Conservation (phyloP, 108 stramenopile genomes). For the Stephanodiscus minutulus region DNA sequence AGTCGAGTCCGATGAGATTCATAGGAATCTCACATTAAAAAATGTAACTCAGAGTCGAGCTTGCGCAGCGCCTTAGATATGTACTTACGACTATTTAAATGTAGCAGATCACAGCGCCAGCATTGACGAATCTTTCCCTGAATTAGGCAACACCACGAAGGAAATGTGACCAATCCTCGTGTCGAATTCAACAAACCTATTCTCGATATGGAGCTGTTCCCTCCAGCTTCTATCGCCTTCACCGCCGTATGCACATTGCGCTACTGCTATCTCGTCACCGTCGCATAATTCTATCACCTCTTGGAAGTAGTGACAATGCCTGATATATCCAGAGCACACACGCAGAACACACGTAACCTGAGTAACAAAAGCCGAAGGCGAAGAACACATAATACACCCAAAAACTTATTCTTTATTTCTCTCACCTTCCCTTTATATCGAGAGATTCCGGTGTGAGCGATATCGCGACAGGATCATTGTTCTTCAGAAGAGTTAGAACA, state of each 20-base stretch:
- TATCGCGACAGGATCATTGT: slow-evolving; percentile 39
- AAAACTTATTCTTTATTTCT: not conserved
- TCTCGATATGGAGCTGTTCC: slow-evolving; percentile 27
- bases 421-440: slow-evolving; percentile 40
- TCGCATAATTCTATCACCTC: slow-evolving; percentile 38
- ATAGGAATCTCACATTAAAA: too few species aligned
- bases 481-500: slow-evolving; percentile 29
- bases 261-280: slow-evolving; percentile 44
- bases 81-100: not conserved
- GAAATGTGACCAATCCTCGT: slow-evolving; percentile 45
- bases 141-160: slow-evolving; percentile 33
- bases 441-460: slow-evolving; percentile 48
- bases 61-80: not conserved
- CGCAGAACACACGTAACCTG: not conserved
- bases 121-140: not conserved
- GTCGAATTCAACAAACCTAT: slow-evolving; percentile 41
- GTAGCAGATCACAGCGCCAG: not conserved
- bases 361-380: not conserved
- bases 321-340: not conserved
- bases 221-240: slow-evolving; percentile 42
- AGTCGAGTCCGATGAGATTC: too few species aligned
- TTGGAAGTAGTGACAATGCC: slow-evolving; percentile 55
- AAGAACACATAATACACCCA: not conserved
- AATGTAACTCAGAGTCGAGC: too few species aligned
- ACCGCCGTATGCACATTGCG: slow-evolving; percentile 40